Evolutionary conservation across 106 monocot genomes (phyloP), one percentile per base, ranked within the genome.

Genomic region (Agapanthus africanus): DNA sequence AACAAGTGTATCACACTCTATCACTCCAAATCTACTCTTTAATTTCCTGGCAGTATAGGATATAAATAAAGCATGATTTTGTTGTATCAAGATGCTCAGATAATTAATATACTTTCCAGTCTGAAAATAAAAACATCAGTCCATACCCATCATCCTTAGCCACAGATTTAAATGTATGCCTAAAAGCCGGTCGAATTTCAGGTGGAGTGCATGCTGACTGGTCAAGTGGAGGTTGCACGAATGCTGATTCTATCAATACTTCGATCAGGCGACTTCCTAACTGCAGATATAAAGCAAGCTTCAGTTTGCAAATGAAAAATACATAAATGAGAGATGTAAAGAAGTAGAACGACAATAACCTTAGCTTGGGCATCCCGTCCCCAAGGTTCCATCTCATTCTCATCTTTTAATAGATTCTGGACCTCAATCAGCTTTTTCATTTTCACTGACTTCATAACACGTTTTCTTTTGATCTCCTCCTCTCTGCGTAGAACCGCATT

Each of bases 141-240:
- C n/a, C 56, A 40, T 84, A 94, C 94, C 90, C 80, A 71, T 81
- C 73, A 70, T 85, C 82, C 59, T 80, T 74, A 10, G 80, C 30
- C 23, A 80, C 67, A 40, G 63, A 71, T 40, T 73, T 77, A 16
- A 80, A 74, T 54, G 47, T 63, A 74, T 94, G 94, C 22, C 63
- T 84, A 73, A 94, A 94, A 66, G 94, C 94, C 80, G 94, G 94
- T 38, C 80, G 79, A 61, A 94, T 82, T 49, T 88, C 85, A 16
- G 85, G 90, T 37, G 74, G 78, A 65, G 35, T 46, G 32, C 83
- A 87, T 44, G 71, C 83, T 37, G 54, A 59, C 63, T 85, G 82
- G 31, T 76, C 59, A 65, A 74, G 39, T 67, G 94, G 83, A 52
- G 82, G 35, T 74, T 87, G 94, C 32, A 94, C 90, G 83, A 74